Conservation (phyloP, 2,329 filamentous ascomycete genomes). For the Epichloe glyceriae region DNA sequence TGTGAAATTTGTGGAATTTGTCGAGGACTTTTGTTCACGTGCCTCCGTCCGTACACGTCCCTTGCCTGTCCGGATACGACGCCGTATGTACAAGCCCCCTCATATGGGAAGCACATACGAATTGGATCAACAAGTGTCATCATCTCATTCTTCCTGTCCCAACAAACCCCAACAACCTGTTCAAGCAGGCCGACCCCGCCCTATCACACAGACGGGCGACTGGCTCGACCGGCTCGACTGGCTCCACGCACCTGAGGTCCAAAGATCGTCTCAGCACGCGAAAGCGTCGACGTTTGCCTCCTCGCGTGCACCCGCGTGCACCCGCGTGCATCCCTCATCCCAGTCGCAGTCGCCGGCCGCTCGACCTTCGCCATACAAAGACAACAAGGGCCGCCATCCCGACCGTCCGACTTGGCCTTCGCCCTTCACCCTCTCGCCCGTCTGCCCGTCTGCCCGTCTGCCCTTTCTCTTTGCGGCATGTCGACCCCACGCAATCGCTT, state of each 20-base stretch:
- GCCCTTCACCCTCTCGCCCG: not conserved
- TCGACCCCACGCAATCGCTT: conserved; percentile 4
- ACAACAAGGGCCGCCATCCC: not conserved
- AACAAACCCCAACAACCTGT: too few species aligned
- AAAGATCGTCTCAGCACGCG: not conserved
- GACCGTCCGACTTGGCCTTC: not conserved
- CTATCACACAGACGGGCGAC: not conserved
- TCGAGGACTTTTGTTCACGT: too few species aligned
- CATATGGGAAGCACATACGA: too few species aligned
- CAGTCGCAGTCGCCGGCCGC: too few species aligned
- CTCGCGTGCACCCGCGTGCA: too few species aligned
- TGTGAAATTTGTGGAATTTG: too few species aligned
- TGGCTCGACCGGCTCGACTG: not conserved
- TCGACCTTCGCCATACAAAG: not conserved
- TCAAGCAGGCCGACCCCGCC: conserved; percentile 1
- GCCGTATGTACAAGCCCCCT: not conserved
- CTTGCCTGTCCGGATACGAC: not conserved
- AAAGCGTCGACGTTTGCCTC: too few species aligned
- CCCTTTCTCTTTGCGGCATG: conserved; percentile 2
- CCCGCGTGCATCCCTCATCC: too few species aligned
- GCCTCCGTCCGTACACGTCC: not conserved
- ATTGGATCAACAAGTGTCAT: too few species aligned
- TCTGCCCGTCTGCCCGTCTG: not conserved
- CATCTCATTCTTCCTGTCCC: too few species aligned
- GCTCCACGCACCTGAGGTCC: not conserved